Evolutionary conservation across 2,329 filamentous ascomycete genomes (phyloP).

Genomic region (Pseudohalonectria lignicola): DNA sequence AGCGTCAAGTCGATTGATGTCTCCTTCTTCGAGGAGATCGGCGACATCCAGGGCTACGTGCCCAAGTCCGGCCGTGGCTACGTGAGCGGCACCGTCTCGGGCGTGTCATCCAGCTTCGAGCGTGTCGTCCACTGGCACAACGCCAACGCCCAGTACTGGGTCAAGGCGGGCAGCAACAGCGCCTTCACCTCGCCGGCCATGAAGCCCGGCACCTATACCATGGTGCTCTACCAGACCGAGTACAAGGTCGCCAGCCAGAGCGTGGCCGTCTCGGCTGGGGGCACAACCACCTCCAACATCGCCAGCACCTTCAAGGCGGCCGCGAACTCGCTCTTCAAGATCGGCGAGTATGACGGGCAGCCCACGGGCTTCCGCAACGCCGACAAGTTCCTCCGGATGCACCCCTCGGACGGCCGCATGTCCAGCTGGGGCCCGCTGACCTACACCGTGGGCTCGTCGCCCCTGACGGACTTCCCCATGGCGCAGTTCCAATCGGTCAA

Average conservation of each 20-base stretch:
- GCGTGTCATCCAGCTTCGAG: slow-evolving; percentile 37
- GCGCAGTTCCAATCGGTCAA: slow-evolving; percentile 52
- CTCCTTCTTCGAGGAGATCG: slow-evolving; percentile 47
- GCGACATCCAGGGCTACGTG: slow-evolving; percentile 43
- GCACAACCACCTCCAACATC: slow-evolving; percentile 37
- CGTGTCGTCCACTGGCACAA: slow-evolving; percentile 59
- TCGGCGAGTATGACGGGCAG: slow-evolving; percentile 55
- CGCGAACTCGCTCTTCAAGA: slow-evolving; percentile 47
- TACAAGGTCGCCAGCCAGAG: slow-evolving; percentile 38
- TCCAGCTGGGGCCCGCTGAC: slow-evolving; percentile 46
- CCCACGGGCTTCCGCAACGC: slow-evolving; percentile 56
- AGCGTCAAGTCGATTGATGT: slow-evolving; percentile 33
- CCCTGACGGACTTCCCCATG: slow-evolving; percentile 49
- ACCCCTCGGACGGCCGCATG: slow-evolving; percentile 47
- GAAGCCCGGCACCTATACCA: slow-evolving; percentile 59
- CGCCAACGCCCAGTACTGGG: slow-evolving; percentile 52
- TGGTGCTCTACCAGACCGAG: slow-evolving; percentile 52
- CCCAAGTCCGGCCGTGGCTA: slow-evolving; percentile 42
- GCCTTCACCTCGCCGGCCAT: slow-evolving; percentile 53
- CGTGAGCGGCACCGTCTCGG: slow-evolving; percentile 49
- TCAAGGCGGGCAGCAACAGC: slow-evolving; percentile 38
- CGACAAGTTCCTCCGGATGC: slow-evolving; percentile 56
- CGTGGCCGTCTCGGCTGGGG: slow-evolving; percentile 39
- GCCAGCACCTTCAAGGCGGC: slow-evolving; percentile 27
- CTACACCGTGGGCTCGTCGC: slow-evolving; percentile 48